Evolutionary conservation across 1,284 basidiomycete species (phyloP), one percentile per base, ranked within the genome.

Genomic region (Neolentinus lepideus): DNA sequence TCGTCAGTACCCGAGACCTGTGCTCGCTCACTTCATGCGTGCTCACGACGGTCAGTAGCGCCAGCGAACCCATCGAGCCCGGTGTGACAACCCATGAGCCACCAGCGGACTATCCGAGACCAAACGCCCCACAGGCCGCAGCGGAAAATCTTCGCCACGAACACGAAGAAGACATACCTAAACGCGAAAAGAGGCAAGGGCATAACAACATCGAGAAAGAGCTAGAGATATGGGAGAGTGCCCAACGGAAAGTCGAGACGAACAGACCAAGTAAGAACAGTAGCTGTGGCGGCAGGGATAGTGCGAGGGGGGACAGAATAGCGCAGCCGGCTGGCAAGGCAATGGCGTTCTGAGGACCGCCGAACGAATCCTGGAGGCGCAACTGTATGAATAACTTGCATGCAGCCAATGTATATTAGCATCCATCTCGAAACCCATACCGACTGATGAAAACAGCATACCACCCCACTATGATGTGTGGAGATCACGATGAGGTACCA

Each of bases 21-120:
- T 71, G 52, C 56, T 66, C 31, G 59, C 62, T 1, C 57, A 66
- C 2, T 57, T 61, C 8, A 63, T 63, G n/a, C 59, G 64, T 14
- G 59, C 63, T 1, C 62, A 61, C 10, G 62, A 64, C n/a, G 58
- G 14, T 16, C 45, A 50, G 16, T 16, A 50, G 47, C 22, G 27
- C 24, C 22, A 50, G 47, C 22, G 47, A 50, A 50, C 47, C 47
- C 24, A 25, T 50, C 11, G 27, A 50, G 4, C 47, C 47, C 6
- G 47, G 47, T 12, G 47, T 50, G n/a, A 25, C 22, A 11, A 50
- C 47, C 47, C 47, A 50, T 21, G 47, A 66, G 38, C 71, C 72
- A 25, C 64, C 69, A n/a, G 60, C 70, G 3, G 83, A 86, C 66
- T 86, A 86, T 62, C 84, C 84, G 9, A 76, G 84, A 25, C 84